Evolutionary conservation across 164 flowering plant species (phyloP).

Genomic region (Tetracentron sinense): DNA sequence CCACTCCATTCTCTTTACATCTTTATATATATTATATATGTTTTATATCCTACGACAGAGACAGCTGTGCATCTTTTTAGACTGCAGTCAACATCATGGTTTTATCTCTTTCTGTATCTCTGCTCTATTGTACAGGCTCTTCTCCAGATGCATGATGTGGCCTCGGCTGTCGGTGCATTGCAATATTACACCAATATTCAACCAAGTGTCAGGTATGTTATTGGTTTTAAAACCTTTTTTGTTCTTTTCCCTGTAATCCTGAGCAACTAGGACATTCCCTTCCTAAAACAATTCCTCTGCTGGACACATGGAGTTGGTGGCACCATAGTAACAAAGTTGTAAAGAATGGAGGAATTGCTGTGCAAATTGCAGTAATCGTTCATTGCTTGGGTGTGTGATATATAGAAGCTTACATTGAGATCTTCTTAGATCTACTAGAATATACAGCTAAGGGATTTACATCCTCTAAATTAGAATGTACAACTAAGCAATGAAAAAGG

Average conservation of each 20-base stretch:
- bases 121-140: conserved; percentile 58
- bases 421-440: no score
- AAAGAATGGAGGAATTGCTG: no score
- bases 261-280: background rate
- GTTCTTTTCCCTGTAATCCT: background rate
- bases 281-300: background rate
- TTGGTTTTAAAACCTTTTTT: background rate
- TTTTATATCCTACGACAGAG: background rate
- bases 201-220: conserved; percentile 84
- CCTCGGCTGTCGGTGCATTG: conserved; percentile 73
- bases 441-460: no score
- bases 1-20: background rate
- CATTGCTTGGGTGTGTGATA: no score
- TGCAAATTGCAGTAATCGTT: no score
- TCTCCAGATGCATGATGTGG: conserved; percentile 89
- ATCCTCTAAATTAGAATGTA: no score
- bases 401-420: no score
- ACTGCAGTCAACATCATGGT: background rate
- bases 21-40: background rate
- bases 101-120: conserved; percentile 6
- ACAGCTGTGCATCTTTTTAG: background rate
- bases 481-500: no score
- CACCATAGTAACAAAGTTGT: no score
- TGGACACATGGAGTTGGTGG: background rate
- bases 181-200: conserved; percentile 78